Conservation (phyloP, 2,329 filamentous ascomycete species). For the Penicillium sp. region DNA sequence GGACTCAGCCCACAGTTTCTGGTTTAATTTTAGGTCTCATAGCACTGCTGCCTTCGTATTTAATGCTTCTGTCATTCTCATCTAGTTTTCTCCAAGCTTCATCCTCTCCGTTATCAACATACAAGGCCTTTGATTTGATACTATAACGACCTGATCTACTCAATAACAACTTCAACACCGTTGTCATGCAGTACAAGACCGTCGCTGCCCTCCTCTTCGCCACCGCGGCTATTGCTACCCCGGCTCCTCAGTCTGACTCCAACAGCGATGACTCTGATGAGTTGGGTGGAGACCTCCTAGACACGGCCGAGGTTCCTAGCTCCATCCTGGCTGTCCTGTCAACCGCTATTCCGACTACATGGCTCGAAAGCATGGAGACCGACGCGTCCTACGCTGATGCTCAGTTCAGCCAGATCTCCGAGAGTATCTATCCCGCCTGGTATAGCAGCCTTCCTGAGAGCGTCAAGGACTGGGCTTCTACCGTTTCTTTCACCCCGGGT, state of each 20-base stretch:
- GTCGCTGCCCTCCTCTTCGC: conserved; percentile 9
- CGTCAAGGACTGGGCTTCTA: conserved; percentile 12
- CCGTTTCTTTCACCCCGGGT: conserved; percentile 6
- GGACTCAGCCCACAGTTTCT: neutral
- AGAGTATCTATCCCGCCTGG: conserved; percentile 16
- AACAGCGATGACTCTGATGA: neutral
- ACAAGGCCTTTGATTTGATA: neutral
- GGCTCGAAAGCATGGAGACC: conserved; percentile 7
- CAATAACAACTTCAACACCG: neutral
- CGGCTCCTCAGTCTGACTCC: neutral
- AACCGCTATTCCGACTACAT: conserved; percentile 12
- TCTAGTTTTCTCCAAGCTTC: neutral
- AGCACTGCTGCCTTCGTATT: neutral
- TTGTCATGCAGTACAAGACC: conserved; percentile 14
- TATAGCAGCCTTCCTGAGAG: conserved; percentile 13
- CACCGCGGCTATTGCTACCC: conserved; percentile 4
- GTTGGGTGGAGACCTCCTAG: neutral
- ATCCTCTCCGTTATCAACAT: neutral
- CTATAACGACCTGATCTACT: neutral
- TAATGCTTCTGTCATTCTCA: neutral
- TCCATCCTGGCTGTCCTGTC: conserved; percentile 6
- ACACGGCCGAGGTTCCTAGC: neutral
- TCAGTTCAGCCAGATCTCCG: conserved; percentile 7
- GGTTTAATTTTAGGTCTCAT: neutral
- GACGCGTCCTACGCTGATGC: conserved; percentile 4